Evolutionary conservation across 2,329 filamentous ascomycete species (phyloP).

Genomic region (Alternaria gansuensis): DNA sequence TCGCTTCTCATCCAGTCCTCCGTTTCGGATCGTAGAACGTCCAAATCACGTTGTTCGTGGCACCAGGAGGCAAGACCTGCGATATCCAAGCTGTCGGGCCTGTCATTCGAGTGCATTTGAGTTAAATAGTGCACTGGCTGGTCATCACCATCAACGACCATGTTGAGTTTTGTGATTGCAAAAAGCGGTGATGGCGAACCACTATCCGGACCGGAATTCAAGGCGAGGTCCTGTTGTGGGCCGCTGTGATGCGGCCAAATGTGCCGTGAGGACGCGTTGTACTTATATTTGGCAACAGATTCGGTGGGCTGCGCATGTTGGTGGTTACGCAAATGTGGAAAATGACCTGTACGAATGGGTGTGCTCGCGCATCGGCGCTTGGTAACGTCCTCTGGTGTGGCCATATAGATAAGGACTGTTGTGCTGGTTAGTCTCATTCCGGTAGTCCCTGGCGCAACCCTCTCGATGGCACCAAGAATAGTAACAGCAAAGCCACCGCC

Average conservation of each 20-base stretch:
- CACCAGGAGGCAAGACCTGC: constrained; percentile 45
- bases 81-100: constrained; percentile 45
- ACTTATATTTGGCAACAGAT: constrained; percentile 37
- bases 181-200: constrained; percentile 31
- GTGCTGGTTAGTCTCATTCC: constrained; percentile 33
- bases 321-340: constrained; percentile 35
- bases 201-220: constrained; percentile 19
- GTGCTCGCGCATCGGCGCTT: constrained; percentile 32
- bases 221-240: constrained; percentile 28
- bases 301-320: constrained; percentile 31
- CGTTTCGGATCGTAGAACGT: constrained; percentile 33
- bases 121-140: constrained; percentile 54
- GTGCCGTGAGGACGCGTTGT: constrained; percentile 23
- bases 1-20: constrained; percentile 35
- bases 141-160: constrained; percentile 53
- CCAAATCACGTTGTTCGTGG: constrained; percentile 46
- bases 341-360: constrained; percentile 32
- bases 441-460: constrained; percentile 24
- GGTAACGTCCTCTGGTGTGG: constrained; percentile 47
- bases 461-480: constrained; percentile 16
- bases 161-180: constrained; percentile 49
- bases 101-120: constrained; percentile 40
- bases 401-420: constrained; percentile 55
- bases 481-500: constrained; percentile 12
- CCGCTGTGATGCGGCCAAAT: constrained; percentile 31